Percentiles rank a stretch among this genome's conserved stretches.
Conservation (phyloP, 768 basidiomycete species). For the Erythrobasidium yunnanense region DNA sequence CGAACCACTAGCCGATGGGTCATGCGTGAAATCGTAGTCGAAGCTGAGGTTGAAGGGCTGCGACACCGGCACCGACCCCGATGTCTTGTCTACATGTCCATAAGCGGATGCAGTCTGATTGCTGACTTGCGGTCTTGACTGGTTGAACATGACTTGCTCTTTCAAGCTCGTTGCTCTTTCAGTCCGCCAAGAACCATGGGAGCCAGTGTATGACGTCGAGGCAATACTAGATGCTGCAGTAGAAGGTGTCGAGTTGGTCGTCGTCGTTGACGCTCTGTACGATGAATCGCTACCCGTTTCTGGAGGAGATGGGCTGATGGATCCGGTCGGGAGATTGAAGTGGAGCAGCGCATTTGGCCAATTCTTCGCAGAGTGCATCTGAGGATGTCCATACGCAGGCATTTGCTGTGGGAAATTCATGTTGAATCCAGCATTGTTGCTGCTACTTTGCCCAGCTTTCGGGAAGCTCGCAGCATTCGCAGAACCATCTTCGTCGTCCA, state of each 20-base stretch:
- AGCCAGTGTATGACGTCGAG: not conserved
- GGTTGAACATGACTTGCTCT: no score
- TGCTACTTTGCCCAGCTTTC: not conserved
- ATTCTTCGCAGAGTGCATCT: not conserved
- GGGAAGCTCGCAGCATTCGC: not conserved
- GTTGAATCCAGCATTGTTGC: no score
- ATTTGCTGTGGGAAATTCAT: no score
- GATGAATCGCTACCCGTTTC: constrained; percentile 9
- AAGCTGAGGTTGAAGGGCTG: not conserved
- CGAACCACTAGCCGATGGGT: not conserved
- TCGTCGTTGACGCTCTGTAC: not conserved
- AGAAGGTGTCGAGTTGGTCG: not conserved
- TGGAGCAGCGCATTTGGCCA: not conserved
- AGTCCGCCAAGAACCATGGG: not conserved
- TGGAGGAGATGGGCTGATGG: not conserved
- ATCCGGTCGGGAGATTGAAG: not conserved
- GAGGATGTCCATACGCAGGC: no score
- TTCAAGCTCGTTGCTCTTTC: not conserved
- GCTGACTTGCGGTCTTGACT: no score
- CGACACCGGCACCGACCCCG: no score
- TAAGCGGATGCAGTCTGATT: no score
- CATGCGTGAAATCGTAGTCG: constrained; percentile 16
- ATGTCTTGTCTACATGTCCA: no score
- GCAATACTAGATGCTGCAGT: constrained; percentile 5
- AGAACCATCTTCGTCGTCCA: constrained; percentile 8